Evolutionary conservation across 257 asterid genomes (phyloP), one percentile per base, ranked within the genome.

Genomic region (Cruciata laevipes): DNA sequence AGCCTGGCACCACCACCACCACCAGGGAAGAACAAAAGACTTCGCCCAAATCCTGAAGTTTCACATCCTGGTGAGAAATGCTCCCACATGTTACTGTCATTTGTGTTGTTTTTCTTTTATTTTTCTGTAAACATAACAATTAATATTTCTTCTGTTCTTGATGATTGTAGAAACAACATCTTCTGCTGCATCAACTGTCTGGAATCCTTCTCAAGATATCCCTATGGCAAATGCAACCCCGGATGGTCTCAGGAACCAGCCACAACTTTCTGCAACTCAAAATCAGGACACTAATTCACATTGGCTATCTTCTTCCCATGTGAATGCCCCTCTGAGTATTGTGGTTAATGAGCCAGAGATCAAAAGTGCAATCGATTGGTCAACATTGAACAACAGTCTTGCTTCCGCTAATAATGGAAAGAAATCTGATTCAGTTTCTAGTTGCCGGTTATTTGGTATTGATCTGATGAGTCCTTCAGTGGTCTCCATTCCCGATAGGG

Each of bases 401-500:
- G 20, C 13, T 1, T 71, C 84, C 73, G 73, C n/a, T 49, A 67
- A 63, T 52, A 89, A 76, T 53, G 79, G 67, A 61, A 83, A 75
- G 77, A 85, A 87, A 71, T 53, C 83, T 9, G 93, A 84, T 21
- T 66, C 69, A 63, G 68, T 72, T 69, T 73, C 80, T 33, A 72
- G 88, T 16, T 84, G 92, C 73, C 79, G 95, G 51, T 78, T 94
- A 80, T 90, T 94, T 68, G 99, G 99, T 75, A 71, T 94, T 69
- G 91, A 94, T 61, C 78, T 94, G 82, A 90, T 80, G 57, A 77
- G 82, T 44, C 79, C 96, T 69, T 80, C 87, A 12, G 20, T 71
- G 10, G 63, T 61, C 38, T 57, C 63, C 65, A 63, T 65, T 67
- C 37, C 23, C 52, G 85, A 79, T 56, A 79, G 71, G 65, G 77